Base-by-base conservation (phyloP, 2,329 filamentous ascomycete species). In the Achaetomium macrosporum region DNA sequence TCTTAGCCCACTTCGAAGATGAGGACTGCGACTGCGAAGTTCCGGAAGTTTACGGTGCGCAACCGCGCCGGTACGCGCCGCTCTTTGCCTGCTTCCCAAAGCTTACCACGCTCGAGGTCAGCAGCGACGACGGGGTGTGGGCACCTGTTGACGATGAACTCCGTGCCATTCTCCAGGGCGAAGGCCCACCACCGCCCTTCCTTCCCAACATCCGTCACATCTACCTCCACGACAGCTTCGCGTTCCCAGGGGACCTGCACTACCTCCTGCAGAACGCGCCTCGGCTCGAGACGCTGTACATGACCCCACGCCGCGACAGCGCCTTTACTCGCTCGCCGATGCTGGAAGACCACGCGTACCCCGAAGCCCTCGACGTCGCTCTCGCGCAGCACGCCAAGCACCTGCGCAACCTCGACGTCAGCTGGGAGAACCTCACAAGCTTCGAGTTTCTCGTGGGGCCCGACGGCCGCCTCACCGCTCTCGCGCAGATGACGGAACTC, bases 281-380 rank as follows among this genome's bases (percentile, higher is more conserved):
- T 4, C 29, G 53, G 11, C 59, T 64, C 39, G 50, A 61, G 50
- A 63, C 61, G 4, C 58, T 65, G 15, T 64, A 65, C 61, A 59
- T 65, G 56, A 44, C 53, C 3, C 55, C 62, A 12, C 59, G 59
- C 17, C 50, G 46, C 11, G 57, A 58, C 33, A 51, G 51, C 33
- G 53, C 50, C 25, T 10, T 37, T 2, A 16, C 42, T 11, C 47
- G 39, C 46, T 45, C 36, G 15, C 12, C 36, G 17, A 11, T 47
- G 15, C 47, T 54, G 12, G 50, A 50, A 4, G 44, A 51, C 33
- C 33, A 37, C 20, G 51, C 51, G 10, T 51, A 64, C 50, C 52
- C 56, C 2, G 57, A 61, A 12, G 48, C 58, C 25, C 54, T 65
- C 10, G 61, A 65, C 52, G 47, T 49, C 13, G 63, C 57, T 1